phyloP scores from a whole-genome alignment of 2,329 filamentous ascomycete species.

The Trichoderma koningiopsis region DNA sequence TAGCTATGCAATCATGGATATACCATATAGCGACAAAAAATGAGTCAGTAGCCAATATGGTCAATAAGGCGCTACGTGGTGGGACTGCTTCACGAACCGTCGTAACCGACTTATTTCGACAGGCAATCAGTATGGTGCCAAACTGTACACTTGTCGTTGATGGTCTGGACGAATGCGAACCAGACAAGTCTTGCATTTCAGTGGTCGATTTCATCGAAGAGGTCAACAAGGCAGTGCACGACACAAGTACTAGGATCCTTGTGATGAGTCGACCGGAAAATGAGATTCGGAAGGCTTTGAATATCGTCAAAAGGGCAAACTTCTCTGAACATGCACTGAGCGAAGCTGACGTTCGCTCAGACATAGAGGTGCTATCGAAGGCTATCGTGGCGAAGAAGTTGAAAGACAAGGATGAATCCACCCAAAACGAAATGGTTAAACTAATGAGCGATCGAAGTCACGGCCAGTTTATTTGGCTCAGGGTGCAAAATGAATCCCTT shows the following conservation, averaged over 20 bases:
- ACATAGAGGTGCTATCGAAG: conserved; percentile 31
- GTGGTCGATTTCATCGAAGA: conserved; percentile 30
- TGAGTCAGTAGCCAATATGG: too few species aligned
- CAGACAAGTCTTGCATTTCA: neutral
- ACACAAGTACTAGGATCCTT: conserved; percentile 32
- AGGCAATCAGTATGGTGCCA: conserved; percentile 5
- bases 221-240: conserved; percentile 20
- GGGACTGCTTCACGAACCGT: conserved; percentile 26
- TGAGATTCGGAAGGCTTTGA: conserved; percentile 31
- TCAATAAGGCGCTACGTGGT: too few species aligned
- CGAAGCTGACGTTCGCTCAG: conserved; percentile 31
- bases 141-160: conserved; percentile 34
- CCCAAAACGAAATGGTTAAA: conserved; percentile 29
- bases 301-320: neutral
- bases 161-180: conserved; percentile 41
- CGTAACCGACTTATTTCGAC: conserved; percentile 15
- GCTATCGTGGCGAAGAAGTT: conserved; percentile 36
- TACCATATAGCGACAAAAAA: conserved; percentile 26
- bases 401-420: conserved; percentile 30
- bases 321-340: conserved; percentile 30
- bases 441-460: conserved; percentile 34
- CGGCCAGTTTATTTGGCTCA: conserved; percentile 42
- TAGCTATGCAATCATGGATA: conserved; percentile 38
- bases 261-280: conserved; percentile 34
- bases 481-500: conserved; percentile 35